A percentile compares a stretch with the other conserved stretches of the same genome.
Conservation (phyloP, 345 rosid species). For the Clarkia xantiana region DNA sequence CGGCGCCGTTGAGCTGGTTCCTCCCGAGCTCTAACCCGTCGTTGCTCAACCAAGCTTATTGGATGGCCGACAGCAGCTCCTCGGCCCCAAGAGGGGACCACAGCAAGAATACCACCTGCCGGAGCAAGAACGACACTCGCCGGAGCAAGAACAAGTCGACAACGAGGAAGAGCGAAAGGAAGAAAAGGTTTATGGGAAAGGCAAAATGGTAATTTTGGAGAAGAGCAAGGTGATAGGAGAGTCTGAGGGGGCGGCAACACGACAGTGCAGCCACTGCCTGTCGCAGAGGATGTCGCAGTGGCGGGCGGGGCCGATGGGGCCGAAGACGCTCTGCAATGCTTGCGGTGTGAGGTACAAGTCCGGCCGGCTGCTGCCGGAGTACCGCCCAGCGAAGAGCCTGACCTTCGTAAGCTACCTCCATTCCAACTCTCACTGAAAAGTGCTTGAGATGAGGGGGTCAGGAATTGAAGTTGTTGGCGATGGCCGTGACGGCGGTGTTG, state of each 20-base stretch:
- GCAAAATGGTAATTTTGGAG: slow-evolving; percentile 14
- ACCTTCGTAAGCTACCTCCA: slow-evolving; percentile 63
- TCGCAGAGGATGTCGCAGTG: slow-evolving; percentile 89
- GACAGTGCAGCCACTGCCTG: slow-evolving; percentile 90
- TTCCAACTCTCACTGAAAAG: slow-evolving; percentile 83
- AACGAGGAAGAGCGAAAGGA: slow-evolving; percentile 11
- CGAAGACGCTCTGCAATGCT: slow-evolving; percentile 83
- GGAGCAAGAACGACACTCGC: slow-evolving; percentile 3
- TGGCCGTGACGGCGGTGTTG: slow-evolving; percentile 21
- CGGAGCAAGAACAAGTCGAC: slow-evolving; percentile 11
- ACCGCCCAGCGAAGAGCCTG: slow-evolving; percentile 89
- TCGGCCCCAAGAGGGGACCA: slow-evolving; percentile 11
- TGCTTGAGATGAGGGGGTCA: slow-evolving; percentile 61
- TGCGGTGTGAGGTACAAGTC: slow-evolving; percentile 90
- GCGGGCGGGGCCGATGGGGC: slow-evolving; percentile 84
- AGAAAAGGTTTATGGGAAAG: slow-evolving; percentile 1
- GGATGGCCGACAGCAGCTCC: too few species aligned
- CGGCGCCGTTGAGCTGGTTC: slow-evolving; percentile 34
- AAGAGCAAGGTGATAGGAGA: slow-evolving; percentile 6
- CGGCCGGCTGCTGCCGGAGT: slow-evolving; percentile 79
- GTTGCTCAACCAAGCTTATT: slow-evolving; percentile 8
- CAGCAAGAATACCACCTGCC: slow-evolving; percentile 2
- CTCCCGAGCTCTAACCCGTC: slow-evolving; percentile 28
- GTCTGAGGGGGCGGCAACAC: slow-evolving; percentile 12
- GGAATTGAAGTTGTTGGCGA: slow-evolving; percentile 27